A percentile compares a stretch with the other conserved stretches of the same genome.
Evolutionary conservation across 306 rosid genomes (phyloP).

Genomic region (Medicago lupulina): DNA sequence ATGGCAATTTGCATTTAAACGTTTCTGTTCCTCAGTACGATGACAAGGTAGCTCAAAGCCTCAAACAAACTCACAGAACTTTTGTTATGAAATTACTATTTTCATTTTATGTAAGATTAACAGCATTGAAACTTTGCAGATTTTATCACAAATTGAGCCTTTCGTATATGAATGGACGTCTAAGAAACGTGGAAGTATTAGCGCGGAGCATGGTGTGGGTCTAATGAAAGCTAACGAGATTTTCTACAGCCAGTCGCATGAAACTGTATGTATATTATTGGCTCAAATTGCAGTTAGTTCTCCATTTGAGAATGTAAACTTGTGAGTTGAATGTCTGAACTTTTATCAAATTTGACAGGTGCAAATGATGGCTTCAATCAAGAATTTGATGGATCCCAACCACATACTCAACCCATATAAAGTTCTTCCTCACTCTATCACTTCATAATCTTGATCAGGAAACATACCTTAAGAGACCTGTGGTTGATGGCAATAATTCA

Average conservation of each 20-base stretch:
- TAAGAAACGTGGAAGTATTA: conserved; percentile 80
- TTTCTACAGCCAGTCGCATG: conserved; percentile 76
- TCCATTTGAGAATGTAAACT: conserved; percentile 21
- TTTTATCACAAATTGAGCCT: conserved; percentile 83
- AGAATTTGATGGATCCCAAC: conserved; percentile 85
- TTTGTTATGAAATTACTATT: conserved; percentile 11
- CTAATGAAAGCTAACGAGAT: conserved; percentile 90
- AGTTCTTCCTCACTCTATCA: conserved; percentile 74
- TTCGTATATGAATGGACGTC: conserved; percentile 97
- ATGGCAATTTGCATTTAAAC: conserved; percentile 91
- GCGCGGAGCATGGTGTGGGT: conserved; percentile 96
- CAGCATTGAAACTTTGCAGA: conserved; percentile 53
- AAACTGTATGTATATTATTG: conserved; percentile 60
- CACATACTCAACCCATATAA: conserved; percentile 95
- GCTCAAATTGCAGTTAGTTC: conserved; percentile 20
- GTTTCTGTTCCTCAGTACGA: conserved; percentile 76
- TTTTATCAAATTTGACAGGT: conserved; percentile 60
- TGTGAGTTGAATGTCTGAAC: conserved; percentile 27
- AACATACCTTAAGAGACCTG: conserved; percentile 18
- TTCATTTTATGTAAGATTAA: conserved; percentile 13
- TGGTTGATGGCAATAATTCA: background rate
- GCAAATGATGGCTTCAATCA: conserved; percentile 80
- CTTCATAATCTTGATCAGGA: conserved; percentile 47
- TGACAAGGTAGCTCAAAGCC: conserved; percentile 60
- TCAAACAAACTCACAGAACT: conserved; percentile 23